These are phyloP conservation scores for Ilyonectria destructans DNA, from an alignment of 2,329 filamentous ascomycete species.

Conservation along the genomic window DNA sequence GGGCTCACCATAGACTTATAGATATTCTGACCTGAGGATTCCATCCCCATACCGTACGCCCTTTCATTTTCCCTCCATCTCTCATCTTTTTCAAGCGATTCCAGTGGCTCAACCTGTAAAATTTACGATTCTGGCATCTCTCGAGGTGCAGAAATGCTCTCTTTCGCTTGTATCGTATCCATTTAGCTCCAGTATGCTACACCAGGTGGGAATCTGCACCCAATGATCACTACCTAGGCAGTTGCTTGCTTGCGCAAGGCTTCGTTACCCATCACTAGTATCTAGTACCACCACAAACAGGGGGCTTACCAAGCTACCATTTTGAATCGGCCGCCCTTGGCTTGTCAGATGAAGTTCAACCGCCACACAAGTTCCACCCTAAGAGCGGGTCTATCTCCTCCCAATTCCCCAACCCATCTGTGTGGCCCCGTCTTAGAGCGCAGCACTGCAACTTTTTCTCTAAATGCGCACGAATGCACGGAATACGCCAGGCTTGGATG, in stretches of 20 bases:
- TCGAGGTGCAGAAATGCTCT: no score
- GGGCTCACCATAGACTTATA: not conserved
- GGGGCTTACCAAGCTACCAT: not conserved
- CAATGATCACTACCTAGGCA: not conserved
- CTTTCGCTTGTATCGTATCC: no score
- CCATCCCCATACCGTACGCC: not conserved
- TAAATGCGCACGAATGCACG: not conserved
- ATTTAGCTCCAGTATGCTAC: no score
- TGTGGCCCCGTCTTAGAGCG: not conserved
- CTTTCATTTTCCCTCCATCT: not conserved
- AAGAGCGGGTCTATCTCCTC: not conserved
- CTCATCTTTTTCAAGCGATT: not conserved
- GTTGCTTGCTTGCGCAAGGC: not conserved
- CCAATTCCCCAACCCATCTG: no score
- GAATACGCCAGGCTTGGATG: not conserved
- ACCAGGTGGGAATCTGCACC: not conserved
- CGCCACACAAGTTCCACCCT: not conserved
- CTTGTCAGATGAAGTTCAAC: not conserved
- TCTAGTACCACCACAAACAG: not conserved
- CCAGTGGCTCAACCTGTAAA: not conserved
- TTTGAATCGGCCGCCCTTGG: no score
- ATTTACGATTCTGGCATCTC: not conserved
- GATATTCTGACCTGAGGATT: not conserved
- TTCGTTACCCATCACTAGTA: not conserved
- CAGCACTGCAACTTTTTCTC: not conserved